These are phyloP conservation scores for Cladosporium sp. DNA, from an alignment of 2,329 filamentous ascomycete species.

Conservation along the genomic window DNA sequence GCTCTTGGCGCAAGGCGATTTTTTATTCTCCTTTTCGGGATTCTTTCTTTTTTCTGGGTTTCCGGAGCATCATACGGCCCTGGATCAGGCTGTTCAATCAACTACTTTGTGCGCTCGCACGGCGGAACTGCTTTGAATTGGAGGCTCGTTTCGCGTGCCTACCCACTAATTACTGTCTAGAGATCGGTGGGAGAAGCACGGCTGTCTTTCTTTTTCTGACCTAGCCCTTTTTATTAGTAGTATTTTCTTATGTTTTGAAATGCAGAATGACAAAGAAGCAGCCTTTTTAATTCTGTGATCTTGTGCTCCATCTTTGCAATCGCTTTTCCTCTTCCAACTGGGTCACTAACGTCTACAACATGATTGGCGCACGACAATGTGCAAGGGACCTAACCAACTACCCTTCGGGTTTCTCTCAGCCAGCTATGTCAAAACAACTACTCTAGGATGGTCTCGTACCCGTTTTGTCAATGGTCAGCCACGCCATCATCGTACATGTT, in stretches of 20 bases:
- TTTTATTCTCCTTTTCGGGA: not conserved
- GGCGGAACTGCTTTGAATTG: not conserved
- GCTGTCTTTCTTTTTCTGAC: not conserved
- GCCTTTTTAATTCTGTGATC: not conserved
- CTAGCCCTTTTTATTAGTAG: not conserved
- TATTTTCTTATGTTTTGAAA: not conserved
- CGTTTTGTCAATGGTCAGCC: not conserved
- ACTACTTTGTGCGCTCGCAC: not conserved
- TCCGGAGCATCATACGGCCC: not conserved
- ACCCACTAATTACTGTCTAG: not conserved
- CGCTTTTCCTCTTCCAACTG: too few species aligned
- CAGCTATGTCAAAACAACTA: not conserved
- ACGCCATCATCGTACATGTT: not conserved
- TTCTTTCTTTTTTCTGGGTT: not conserved
- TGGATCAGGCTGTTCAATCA: not conserved
- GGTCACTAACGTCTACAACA: too few species aligned
- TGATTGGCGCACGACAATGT: not conserved
- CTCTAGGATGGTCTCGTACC: not conserved
- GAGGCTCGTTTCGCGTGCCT: not conserved
- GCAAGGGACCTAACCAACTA: not conserved
- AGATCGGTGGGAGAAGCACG: not conserved
- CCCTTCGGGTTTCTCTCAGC: not conserved
- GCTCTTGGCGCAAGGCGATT: slow-evolving; percentile 8
- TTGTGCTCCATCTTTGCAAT: not conserved
- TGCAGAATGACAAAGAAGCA: not conserved